A percentile compares a stretch with the other conserved stretches of the same genome.
Evolutionary conservation across 148 eudicot genomes (phyloP).

Genomic region (Dianthus caryophyllus): DNA sequence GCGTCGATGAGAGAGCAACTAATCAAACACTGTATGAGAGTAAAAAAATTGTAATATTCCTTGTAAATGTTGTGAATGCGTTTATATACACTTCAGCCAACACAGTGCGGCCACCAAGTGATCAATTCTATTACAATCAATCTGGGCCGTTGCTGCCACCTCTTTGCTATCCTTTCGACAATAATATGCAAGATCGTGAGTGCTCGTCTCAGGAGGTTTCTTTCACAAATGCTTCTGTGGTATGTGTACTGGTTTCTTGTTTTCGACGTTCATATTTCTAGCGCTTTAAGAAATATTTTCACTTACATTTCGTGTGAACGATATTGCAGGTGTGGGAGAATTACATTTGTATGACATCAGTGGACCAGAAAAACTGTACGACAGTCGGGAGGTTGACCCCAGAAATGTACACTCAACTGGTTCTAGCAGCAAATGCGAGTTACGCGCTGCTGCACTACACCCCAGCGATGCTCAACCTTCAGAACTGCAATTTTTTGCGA

Average conservation of each 20-base stretch:
- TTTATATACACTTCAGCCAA: conserved; percentile 67
- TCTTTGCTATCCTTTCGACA: conserved; percentile 76
- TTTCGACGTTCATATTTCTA: too few relatives aligned
- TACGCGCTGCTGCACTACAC: conserved; percentile 74
- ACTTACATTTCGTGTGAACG: background rate
- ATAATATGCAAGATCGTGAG: conserved; percentile 61
- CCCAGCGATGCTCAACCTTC: conserved; percentile 68
- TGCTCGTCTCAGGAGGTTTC: conserved; percentile 59
- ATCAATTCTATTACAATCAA: conserved; percentile 64
- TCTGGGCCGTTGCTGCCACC: conserved; percentile 79
- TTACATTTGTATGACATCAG: conserved; percentile 55
- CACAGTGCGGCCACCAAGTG: conserved; percentile 47
- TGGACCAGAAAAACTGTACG: conserved; percentile 42
- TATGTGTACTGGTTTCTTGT: conserved; percentile 25
- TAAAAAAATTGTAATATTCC: conserved; percentile 49
- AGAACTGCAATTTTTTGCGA: conserved; percentile 81
- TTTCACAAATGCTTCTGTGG: conserved; percentile 71
- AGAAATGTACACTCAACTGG: conserved; percentile 54
- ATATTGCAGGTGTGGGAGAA: conserved; percentile 73
- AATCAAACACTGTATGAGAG: conserved; percentile 72
- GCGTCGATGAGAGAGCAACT: conserved; percentile 78
- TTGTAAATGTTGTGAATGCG: conserved; percentile 58
- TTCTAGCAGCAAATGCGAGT: conserved; percentile 63
- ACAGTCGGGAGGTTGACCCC: conserved; percentile 77
- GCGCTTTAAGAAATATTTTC: background rate